Evolutionary conservation across 2,329 filamentous ascomycete genomes (phyloP), one percentile per base, ranked within the genome.

Genomic region (Clonostachys chloroleuca): DNA sequence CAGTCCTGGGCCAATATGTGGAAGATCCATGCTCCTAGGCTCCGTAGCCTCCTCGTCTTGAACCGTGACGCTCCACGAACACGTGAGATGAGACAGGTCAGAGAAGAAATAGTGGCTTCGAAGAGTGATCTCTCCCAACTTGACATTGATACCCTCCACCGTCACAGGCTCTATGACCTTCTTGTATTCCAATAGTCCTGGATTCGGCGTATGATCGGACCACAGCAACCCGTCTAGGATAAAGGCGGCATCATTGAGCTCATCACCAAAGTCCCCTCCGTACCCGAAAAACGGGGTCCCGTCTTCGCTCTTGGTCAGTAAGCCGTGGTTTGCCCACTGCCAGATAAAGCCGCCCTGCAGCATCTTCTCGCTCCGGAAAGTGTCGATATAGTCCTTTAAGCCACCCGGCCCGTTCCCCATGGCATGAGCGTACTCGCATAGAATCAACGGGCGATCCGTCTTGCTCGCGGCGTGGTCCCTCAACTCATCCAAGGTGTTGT

Each of bases 351-450:
- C 85, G 6, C 85, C 84, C 64, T 87, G 84, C 0, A 69, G 56
- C 0, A 60, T 52, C 0, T 60, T 59, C 33, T 69, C 73, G 40
- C 74, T 72, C 55, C 82, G 78, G 60, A 87, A 89, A 0, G 77
- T 73, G 7, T 85, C 77, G 12, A 86, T 67, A 51, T 89, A 89
- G 50, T 88, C 84, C 50, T 81, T 75, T 43, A 88, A 68, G 1
- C 76, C 78, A 2, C 86, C 85, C 0, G 83, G 85, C 0, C 84
- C 85, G 49, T 88, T 89, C 0, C 86, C 86, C 85, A 89, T 89
- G 0, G 86, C 84, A 52, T 80, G 77, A 0, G 67, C 67, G 49
- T 70, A 80, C 49, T 82, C 78, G 46, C 75, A 79, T 40, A 79
- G 67, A 1, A 86, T 68, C 1, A 86, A 67, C 0, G 81, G 82